Evolutionary conservation across 768 basidiomycete species (phyloP).

Genomic region (Mycena polygramma): DNA sequence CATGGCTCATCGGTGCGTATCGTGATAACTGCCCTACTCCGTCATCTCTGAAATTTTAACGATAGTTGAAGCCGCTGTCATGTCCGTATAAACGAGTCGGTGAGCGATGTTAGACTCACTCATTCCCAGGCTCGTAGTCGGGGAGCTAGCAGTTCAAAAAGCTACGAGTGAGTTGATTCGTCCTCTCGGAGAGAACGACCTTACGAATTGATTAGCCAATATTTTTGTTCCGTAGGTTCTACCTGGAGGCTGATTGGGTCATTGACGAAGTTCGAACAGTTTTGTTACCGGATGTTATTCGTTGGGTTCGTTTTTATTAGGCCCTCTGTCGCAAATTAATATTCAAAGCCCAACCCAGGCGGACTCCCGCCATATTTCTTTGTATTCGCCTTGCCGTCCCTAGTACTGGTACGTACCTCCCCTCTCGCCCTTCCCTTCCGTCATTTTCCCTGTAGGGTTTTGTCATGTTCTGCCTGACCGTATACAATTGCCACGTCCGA

Average conservation of each 20-base stretch:
- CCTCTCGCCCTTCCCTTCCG: neutral
- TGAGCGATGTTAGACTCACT: neutral
- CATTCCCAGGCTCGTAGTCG: neutral
- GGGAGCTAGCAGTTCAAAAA: neutral
- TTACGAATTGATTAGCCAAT: neutral
- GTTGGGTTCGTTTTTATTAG: neutral
- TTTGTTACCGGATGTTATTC: neutral
- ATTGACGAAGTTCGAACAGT: neutral
- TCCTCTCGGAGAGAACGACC: neutral
- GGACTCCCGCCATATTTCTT: neutral
- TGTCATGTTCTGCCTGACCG: conserved; percentile 6
- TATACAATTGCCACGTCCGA: neutral
- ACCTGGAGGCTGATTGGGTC: neutral
- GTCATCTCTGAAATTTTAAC: neutral
- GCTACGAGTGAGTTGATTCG: neutral
- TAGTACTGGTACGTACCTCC: neutral
- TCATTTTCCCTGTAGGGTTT: neutral
- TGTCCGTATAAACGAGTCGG: neutral
- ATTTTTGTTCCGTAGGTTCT: neutral
- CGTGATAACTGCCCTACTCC: neutral
- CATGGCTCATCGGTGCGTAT: neutral
- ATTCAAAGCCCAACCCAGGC: neutral
- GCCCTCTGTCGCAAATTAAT: neutral
- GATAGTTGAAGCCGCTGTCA: neutral
- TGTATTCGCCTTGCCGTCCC: neutral